Evolutionary conservation across 1,284 basidiomycete genomes (phyloP).

Genomic region (Meira nashicola): DNA sequence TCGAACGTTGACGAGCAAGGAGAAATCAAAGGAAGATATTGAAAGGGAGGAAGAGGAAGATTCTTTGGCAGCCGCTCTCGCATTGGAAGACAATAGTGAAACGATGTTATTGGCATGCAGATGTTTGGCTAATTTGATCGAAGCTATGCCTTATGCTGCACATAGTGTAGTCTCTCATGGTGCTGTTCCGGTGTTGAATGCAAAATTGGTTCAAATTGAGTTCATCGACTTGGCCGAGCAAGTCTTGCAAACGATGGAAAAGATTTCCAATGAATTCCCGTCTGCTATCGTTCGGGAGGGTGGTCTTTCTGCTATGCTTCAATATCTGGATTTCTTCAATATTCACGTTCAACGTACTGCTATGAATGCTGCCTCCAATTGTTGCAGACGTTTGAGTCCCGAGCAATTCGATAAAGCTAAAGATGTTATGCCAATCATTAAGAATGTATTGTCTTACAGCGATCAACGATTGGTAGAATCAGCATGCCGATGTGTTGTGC

Average conservation of each 20-base stretch:
- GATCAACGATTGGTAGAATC: slow-evolving; percentile 49
- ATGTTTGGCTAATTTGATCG: slow-evolving; percentile 52
- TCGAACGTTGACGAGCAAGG: slow-evolving; percentile 11
- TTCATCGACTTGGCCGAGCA: slow-evolving; percentile 53
- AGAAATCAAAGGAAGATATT: slow-evolving; percentile 16
- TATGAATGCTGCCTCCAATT: slow-evolving; percentile 47
- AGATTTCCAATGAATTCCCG: slow-evolving; percentile 45
- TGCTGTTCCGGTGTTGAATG: slow-evolving; percentile 45
- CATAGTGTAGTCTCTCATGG: slow-evolving; percentile 41
- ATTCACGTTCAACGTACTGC: slow-evolving; percentile 52
- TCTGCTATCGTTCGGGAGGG: slow-evolving; percentile 43
- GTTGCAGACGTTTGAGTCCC: slow-evolving; percentile 42
- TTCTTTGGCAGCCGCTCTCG: slow-evolving; percentile 31
- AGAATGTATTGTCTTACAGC: slow-evolving; percentile 42
- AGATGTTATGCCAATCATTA: slow-evolving; percentile 46
- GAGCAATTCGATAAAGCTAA: slow-evolving; percentile 28
- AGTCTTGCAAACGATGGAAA: slow-evolving; percentile 49
- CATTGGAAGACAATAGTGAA: slow-evolving; percentile 41
- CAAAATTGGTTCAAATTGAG: slow-evolving; percentile 49
- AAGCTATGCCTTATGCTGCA: slow-evolving; percentile 50
- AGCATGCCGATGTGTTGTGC: slow-evolving; percentile 48
- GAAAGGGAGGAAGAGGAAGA: slow-evolving; percentile 32
- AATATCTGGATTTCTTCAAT: slow-evolving; percentile 52
- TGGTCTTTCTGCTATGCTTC: slow-evolving; percentile 46
- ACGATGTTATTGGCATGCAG: slow-evolving; percentile 49